Evolutionary conservation across 177 flowering plant species (phyloP).

Genomic region (Tripterygium wilfordii): DNA sequence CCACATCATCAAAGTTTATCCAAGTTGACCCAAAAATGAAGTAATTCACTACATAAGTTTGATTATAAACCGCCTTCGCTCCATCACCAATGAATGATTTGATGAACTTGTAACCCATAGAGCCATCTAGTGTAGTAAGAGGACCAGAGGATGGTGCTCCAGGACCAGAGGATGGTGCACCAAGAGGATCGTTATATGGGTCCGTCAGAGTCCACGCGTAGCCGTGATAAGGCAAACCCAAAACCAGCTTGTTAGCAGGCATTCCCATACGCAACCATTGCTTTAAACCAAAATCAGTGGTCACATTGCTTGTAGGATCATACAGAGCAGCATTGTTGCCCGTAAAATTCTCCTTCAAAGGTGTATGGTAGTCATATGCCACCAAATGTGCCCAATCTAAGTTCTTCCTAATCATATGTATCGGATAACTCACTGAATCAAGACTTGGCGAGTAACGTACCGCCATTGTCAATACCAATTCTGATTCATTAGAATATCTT

Average conservation of each 20-base stretch:
- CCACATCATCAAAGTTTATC: constrained; percentile 19
- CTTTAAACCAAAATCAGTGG: constrained; percentile 12
- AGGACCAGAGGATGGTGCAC: constrained; percentile 10
- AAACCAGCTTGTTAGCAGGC: constrained; percentile 16
- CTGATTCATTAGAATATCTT: neutral
- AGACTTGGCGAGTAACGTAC: neutral
- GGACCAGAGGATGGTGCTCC: no score
- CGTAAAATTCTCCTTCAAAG: constrained; percentile 1
- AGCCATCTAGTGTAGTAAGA: no score
- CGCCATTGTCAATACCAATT: constrained; percentile 11
- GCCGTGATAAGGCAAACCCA: constrained; percentile 23
- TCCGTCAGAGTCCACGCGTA: constrained; percentile 17
- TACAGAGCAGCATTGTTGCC: constrained; percentile 17
- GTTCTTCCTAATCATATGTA: constrained; percentile 8
- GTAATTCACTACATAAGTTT: constrained; percentile 12
- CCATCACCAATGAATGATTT: no score
- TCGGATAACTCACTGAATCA: constrained; percentile 5
- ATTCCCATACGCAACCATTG: constrained; percentile 15
- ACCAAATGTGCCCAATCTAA: constrained; percentile 16
- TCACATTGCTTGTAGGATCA: constrained; percentile 10
- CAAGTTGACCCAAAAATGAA: constrained; percentile 7
- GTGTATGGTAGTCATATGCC: constrained; percentile 7
- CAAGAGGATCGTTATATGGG: constrained; percentile 4
- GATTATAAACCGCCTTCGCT: constrained; percentile 7
- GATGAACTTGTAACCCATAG: no score